Percentiles rank a stretch among this genome's conserved stretches.
These are phyloP conservation scores for Ilex asprella DNA, from an alignment of 257 asterid species.

Conservation along the genomic window DNA sequence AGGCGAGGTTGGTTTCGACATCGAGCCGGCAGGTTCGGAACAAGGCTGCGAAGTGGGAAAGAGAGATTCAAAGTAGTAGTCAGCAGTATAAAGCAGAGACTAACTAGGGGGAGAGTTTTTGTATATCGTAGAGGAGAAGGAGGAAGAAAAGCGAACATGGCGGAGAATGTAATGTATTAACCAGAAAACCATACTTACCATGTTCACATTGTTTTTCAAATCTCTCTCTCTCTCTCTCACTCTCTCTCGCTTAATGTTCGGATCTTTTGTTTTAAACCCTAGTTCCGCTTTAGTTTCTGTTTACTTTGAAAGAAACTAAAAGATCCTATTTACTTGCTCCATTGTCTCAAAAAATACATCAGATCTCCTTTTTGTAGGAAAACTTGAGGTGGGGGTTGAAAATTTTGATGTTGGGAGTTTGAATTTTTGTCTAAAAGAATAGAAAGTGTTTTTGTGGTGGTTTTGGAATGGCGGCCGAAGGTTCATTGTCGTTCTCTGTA, in stretches of 20 bases:
- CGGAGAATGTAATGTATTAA: neutral
- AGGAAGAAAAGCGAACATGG: conserved; percentile 2
- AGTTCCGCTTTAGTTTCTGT: neutral
- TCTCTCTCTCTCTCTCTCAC: neutral
- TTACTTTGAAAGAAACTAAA: neutral
- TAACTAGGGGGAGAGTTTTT: conserved; percentile 23
- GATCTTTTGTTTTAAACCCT: neutral
- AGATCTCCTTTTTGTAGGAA: neutral
- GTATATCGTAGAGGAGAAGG: conserved; percentile 22
- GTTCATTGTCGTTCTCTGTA: conserved; percentile 61
- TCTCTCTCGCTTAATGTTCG: neutral
- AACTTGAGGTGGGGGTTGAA: conserved; percentile 5
- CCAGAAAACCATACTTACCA: no score
- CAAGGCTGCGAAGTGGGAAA: conserved; percentile 28
- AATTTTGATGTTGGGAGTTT: conserved; percentile 15
- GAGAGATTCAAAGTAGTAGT: conserved; percentile 15
- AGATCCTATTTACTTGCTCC: neutral
- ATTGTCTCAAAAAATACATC: neutral
- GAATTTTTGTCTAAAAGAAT: conserved; percentile 7
- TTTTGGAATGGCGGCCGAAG: conserved; percentile 45
- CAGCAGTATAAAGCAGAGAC: conserved; percentile 33
- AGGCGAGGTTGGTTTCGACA: neutral
- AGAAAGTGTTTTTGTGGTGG: conserved; percentile 4
- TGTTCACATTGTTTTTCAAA: neutral
- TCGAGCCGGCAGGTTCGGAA: conserved; percentile 56